Evolutionary conservation across 345 rosid species (phyloP), one percentile per base, ranked within the genome.

Genomic region (Gossypium thurberi): DNA sequence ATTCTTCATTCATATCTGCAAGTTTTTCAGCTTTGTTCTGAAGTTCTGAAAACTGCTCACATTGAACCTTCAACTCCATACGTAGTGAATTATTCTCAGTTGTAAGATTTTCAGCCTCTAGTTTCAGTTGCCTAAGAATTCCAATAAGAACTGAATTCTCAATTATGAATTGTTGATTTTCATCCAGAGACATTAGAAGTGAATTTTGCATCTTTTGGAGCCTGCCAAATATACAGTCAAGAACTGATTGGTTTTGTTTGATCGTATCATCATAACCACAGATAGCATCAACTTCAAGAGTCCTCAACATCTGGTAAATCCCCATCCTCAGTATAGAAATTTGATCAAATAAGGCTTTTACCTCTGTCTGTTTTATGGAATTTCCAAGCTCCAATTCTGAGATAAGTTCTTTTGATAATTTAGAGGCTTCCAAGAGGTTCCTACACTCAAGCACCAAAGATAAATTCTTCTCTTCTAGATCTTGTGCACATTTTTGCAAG

Each of bases 71-170:
- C 75, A 82, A 83, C 76, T 87, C 83, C 69, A 81, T 81, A 71
- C 76, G 81, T 69, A 91, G 84, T 55, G 47, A 60, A 77, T 68
- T 80, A 76, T 82, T 89, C 79, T 82, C 84, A 50, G 81, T 37
- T 72, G 79, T 84, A 67, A 89, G 83, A 80, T 75, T 76, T n/a
- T 77, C 80, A 63, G 85, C 85, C 78, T 93, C 96, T 75, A 77
- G 79, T 74, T 88, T 87, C 72, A 83, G 84, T 80, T 87, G 87
- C 83, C 78, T 76, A 78, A 95, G 83, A 77, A 90, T 76, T 44
- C 86, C 84, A 78, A 80, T 74, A 70, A 93, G 85, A 77, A 91
- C 84, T 12, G 85, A 77, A 47, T 89, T 90, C 80, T 91, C 93
- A 65, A 87, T 80, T 55, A 68, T 75, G 47, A 79, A 74, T 75